Percentiles rank a stretch among this genome's conserved stretches.
phyloP scores from a whole-genome alignment of 352 stramenopile species.

The Globisporangium recalcitrans region DNA sequence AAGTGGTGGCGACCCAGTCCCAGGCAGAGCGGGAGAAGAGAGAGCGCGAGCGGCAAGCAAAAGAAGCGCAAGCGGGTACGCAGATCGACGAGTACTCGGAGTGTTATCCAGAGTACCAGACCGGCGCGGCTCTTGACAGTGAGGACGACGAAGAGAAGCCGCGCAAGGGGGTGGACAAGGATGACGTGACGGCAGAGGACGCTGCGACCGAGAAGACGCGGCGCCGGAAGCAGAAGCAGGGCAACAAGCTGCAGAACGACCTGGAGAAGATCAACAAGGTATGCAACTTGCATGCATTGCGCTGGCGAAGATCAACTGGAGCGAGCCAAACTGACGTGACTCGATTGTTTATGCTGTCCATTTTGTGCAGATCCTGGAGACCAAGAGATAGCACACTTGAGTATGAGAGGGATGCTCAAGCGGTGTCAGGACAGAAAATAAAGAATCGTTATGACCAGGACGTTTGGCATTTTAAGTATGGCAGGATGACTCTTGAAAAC shows the following conservation, averaged over 20 bases:
- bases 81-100: conserved; percentile 54
- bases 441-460: not conserved
- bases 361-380: conserved; percentile 4
- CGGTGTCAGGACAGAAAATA: not conserved
- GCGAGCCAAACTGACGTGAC: not conserved
- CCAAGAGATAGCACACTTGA: conserved; percentile 3
- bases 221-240: conserved; percentile 62
- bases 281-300: too few relatives aligned
- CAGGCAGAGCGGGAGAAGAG: conserved; percentile 35
- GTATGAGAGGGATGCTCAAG: not conserved
- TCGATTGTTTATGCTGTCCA: not conserved
- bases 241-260: conserved; percentile 61
- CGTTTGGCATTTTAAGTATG: not conserved
- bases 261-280: conserved; percentile 77
- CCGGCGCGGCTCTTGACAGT: conserved; percentile 32
- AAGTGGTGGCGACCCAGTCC: conserved; percentile 43
- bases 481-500: not conserved
- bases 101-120: conserved; percentile 46
- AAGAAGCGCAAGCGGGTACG: conserved; percentile 32
- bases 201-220: conserved; percentile 26
- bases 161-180: conserved; percentile 23
- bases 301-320: too few relatives aligned
- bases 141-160: conserved; percentile 62
- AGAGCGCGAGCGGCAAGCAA: conserved; percentile 30
- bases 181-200: conserved; percentile 21